phyloP scores from a whole-genome alignment of 140 eudicot species.

The Anethum foeniculum region DNA sequence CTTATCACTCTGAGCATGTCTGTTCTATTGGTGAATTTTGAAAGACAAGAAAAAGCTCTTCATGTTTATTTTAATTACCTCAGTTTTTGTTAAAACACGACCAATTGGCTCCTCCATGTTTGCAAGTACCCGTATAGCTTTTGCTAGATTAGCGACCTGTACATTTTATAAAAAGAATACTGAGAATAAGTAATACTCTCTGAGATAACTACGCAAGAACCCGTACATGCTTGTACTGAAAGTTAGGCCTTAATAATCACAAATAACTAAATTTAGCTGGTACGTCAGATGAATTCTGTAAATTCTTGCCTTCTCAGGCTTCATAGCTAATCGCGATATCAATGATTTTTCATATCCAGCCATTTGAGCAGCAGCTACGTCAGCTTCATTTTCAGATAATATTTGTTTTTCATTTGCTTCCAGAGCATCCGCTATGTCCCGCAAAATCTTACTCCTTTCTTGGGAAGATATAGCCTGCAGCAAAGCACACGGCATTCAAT shows the following conservation, averaged over 20 bases:
- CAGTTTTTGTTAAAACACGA: slow-evolving; percentile 65
- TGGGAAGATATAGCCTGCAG: slow-evolving; percentile 77
- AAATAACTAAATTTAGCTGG: not conserved
- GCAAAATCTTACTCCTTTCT: slow-evolving; percentile 69
- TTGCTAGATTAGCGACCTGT: slow-evolving; percentile 75
- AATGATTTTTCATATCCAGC: slow-evolving; percentile 81
- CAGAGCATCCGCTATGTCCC: slow-evolving; percentile 80
- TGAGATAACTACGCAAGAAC: not conserved
- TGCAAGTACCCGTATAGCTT: slow-evolving; percentile 84
- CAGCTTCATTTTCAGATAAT: slow-evolving; percentile 74
- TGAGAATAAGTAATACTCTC: not conserved
- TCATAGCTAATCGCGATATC: slow-evolving; percentile 70
- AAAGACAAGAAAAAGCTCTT: not conserved
- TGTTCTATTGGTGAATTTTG: too few species aligned
- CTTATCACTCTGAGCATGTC: not conserved
- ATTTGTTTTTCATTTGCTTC: slow-evolving; percentile 70
- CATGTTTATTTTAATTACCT: slow-evolving; percentile 36
- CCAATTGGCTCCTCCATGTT: slow-evolving; percentile 97
- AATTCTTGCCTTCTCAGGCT: slow-evolving; percentile 68
- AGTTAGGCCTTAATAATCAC: not conserved
- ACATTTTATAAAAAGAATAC: not conserved
- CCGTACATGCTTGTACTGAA: not conserved
- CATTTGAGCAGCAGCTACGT: slow-evolving; percentile 53
- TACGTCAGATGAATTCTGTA: too few species aligned
- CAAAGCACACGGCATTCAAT: slow-evolving; percentile 2